Evolutionary conservation across 176 grass and related monocot genomes (phyloP), one percentile per base, ranked within the genome.

Genomic region (Oryza coarctata): DNA sequence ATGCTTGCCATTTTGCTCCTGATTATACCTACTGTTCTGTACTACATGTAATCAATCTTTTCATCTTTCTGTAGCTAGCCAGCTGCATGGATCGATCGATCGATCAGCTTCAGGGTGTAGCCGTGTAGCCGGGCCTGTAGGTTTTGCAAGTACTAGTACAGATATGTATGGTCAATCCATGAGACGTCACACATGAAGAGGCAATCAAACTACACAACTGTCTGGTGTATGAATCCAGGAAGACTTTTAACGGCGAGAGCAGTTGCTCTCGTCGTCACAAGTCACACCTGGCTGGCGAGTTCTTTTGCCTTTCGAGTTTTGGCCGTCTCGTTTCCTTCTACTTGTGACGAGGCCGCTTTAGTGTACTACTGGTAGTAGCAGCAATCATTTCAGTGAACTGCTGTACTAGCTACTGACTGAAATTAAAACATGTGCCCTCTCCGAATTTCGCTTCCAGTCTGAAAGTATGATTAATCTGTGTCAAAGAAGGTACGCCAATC

Each of bases 321-420:
- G 83, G 77, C 57, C 66, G 11, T 26, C 55, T 60, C 55, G 55
- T 60, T 82, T 78, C 66, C 29, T 78, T 65, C 83, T 47, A n/a
- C 45, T 49, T 58, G 63, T 70, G 70, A 75, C 58, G 74, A 69
- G 40, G 62, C 87, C 84, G 87, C 81, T 67, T 88, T 84, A 79
- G 68, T 30, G 81, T 74, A 63, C 70, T 35, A 38, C 30, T 61
- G 52, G 49, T 20, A 29, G 28, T 13, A 52, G 65, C 18, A 61
- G 20, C 71, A 73, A 89, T 86, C 73, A 86, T 84, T 68, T 69
- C 75, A 80, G 35, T 33, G 58, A 9, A 34, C 60, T 55, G 13
- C 9, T n/a, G 60, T 83, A 63, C 41, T 38, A 25, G 6, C 65
- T 55, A n/a, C 50, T 55, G 20, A 31, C 32, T 43, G 66, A 39